Evolutionary conservation across 2,329 filamentous ascomycete genomes (phyloP).

Genomic region (Colletotrichum echinochloae): DNA sequence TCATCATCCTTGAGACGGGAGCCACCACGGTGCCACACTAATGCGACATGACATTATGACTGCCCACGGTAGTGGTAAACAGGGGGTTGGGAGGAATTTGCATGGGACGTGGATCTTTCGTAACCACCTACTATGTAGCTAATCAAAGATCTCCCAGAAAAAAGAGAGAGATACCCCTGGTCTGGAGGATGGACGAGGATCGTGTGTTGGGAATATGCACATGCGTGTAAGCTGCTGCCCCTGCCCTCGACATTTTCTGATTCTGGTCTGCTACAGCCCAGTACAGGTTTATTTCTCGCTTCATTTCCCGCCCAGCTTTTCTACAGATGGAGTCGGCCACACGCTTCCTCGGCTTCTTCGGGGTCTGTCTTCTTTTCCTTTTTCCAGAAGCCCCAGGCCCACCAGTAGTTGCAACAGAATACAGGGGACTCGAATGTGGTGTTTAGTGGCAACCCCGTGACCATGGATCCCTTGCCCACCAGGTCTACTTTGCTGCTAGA

Average conservation of each 20-base stretch:
- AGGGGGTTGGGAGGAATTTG: not conserved
- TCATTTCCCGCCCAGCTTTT: not conserved
- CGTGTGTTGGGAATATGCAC: conserved; percentile 13
- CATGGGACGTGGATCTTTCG: conserved; percentile 19
- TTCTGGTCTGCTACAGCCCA: conserved; percentile 7
- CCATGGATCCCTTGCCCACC: conserved; percentile 29
- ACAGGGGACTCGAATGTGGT: conserved; percentile 13
- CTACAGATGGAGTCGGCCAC: not conserved
- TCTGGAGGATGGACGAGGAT: not conserved
- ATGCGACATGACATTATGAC: not conserved
- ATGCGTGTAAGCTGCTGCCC: not conserved
- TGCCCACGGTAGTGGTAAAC: conserved; percentile 15
- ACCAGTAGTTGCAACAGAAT: not conserved
- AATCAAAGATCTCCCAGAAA: conserved; percentile 24
- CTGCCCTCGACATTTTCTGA: conserved; percentile 1
- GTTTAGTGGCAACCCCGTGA: conserved; percentile 20
- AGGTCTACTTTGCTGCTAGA: not conserved
- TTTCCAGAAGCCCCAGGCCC: not conserved
- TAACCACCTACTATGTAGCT: conserved; percentile 2
- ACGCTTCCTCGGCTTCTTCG: conserved; percentile 5
- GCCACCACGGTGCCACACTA: conserved; percentile 6
- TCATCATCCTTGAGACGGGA: conserved; percentile 6
- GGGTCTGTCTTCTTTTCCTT: not conserved
- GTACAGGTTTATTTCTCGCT: conserved; percentile 4
- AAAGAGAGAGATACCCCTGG: not conserved